phyloP scores from a whole-genome alignment of 176 grass and related monocot species.

The Eragrostis curvula region DNA sequence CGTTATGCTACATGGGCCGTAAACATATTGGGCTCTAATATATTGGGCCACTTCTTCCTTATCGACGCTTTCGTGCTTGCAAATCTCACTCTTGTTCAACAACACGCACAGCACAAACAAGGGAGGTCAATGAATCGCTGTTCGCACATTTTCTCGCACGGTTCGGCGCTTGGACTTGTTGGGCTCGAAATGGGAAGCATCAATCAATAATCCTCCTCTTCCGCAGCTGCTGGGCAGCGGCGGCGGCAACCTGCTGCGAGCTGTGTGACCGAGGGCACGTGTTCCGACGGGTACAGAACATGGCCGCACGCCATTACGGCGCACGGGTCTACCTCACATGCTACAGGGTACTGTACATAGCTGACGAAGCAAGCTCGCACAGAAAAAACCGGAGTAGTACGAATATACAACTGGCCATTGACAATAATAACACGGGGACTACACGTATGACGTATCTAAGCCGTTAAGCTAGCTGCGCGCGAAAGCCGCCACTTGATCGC shows the following conservation, averaged over 20 bases:
- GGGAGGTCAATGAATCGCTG: not conserved
- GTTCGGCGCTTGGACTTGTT: not conserved
- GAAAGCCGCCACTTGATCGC: conserved; percentile 15
- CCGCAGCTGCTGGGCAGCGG: not conserved
- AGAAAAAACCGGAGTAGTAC: conserved; percentile 1
- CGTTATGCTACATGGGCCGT: not conserved
- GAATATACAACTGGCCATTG: not conserved
- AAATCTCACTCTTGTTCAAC: too few species aligned
- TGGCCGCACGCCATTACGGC: not conserved
- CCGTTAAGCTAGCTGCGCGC: not conserved
- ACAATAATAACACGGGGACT: not conserved
- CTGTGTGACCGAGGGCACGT: not conserved
- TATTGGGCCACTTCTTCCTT: too few species aligned
- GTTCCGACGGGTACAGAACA: not conserved
- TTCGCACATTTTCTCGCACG: not conserved
- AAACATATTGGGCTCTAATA: not conserved
- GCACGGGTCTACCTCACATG: not conserved
- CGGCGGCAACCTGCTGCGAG: not conserved
- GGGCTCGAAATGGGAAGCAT: conserved; percentile 1
- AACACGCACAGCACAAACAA: too few species aligned
- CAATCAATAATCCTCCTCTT: not conserved
- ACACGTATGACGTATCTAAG: not conserved
- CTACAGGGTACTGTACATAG: not conserved
- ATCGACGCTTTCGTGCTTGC: too few species aligned
- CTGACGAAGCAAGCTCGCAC: not conserved